phyloP scores from a whole-genome alignment of 179 eudicot species.

The Silene noctiflora region DNA sequence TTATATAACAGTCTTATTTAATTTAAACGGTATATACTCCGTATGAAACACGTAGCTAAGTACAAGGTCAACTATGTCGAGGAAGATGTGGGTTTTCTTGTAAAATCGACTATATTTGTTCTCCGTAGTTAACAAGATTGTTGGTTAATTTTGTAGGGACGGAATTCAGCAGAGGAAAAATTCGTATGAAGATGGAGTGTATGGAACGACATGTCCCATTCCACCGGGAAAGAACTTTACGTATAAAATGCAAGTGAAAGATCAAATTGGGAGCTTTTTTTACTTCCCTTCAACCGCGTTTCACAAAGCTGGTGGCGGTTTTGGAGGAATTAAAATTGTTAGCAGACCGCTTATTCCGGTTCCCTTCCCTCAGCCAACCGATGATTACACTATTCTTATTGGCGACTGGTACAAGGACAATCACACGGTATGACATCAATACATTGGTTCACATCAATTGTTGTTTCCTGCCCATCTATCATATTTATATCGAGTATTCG shows the following conservation, averaged over 20 bases:
- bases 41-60: no score
- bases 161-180: constrained; percentile 67
- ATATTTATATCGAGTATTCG: no score
- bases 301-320: constrained; percentile 71
- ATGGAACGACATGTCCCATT: constrained; percentile 68
- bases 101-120: not conserved
- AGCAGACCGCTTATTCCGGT: constrained; percentile 59
- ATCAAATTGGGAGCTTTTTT: constrained; percentile 66
- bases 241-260: constrained; percentile 59
- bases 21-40: no score
- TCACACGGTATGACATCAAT: constrained; percentile 47
- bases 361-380: constrained; percentile 55
- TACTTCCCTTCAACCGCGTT: constrained; percentile 61
- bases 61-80: no score
- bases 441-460: no score
- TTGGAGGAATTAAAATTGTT: constrained; percentile 52
- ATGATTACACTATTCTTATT: constrained; percentile 58
- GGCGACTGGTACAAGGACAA: constrained; percentile 61
- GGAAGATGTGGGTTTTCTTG: not conserved
- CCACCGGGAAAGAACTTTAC: constrained; percentile 66
- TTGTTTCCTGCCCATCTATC: no score
- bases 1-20: no score
- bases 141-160: constrained; percentile 35
- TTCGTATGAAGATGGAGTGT: constrained; percentile 63
- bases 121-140: not conserved